phyloP scores from a whole-genome alignment of 345 rosid species.

The Eucalyptus caleyi region DNA sequence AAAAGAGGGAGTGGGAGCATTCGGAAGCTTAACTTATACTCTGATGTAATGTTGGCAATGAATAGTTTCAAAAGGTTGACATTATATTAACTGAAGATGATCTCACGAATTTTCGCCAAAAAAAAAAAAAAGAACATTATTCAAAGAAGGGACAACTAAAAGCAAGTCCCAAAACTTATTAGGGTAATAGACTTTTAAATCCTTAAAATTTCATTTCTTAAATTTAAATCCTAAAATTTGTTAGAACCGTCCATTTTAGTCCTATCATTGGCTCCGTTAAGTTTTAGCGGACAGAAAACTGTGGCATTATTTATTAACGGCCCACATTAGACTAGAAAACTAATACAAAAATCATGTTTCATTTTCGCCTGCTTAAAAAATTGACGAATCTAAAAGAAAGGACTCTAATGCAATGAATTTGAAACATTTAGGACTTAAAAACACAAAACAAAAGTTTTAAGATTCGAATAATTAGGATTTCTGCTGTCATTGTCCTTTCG shows the following conservation, averaged over 20 bases:
- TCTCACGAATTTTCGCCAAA: neutral
- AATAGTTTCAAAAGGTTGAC: neutral
- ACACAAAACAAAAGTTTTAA: neutral
- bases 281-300: neutral
- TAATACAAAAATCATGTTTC: neutral
- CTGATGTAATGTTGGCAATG: neutral
- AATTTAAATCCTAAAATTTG: neutral
- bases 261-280: neutral
- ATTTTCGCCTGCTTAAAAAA: neutral
- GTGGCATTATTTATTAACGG: neutral
- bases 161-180: neutral
- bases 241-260: neutral
- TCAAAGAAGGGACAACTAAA: neutral
- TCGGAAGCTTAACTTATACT: neutral
- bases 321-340: neutral
- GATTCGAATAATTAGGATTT: neutral
- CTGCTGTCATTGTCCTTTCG: neutral
- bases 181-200: neutral
- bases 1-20: neutral
- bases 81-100: neutral
- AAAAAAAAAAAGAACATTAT: neutral
- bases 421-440: neutral
- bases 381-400: neutral
- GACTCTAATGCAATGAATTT: neutral
- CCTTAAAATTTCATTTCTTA: neutral